Evolutionary conservation across 768 basidiomycete genomes (phyloP), one percentile per base, ranked within the genome.

Genomic region (Collybia nuda): DNA sequence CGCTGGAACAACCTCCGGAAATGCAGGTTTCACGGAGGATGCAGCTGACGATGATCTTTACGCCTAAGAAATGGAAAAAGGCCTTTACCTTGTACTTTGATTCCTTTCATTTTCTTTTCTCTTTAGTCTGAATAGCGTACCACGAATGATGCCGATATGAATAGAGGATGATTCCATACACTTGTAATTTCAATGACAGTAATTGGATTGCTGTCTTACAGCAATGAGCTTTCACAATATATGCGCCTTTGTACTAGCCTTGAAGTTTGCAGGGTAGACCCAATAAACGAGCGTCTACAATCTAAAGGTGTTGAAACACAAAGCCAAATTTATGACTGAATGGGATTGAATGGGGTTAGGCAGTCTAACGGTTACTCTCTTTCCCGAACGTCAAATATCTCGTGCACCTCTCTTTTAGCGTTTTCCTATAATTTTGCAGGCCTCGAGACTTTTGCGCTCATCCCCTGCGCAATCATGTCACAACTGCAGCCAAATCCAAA

Each of bases 21-120:
- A 93, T 53, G 72, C 86, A 29, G 88, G 84, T 19, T 93, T 93
- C 74, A 78, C 84, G 29, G 92, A 95, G 53, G 93, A 97, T 56
- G 74, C 84, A 7, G 85, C 82, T 50, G 94, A 96, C 61, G 94
- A 97, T 56, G 94, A 96, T 65, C 66, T 97, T 67, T 97, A 97
- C 63, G 92, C 93, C 53, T 96, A 67, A 72, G 47, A 64, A 65
- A 50, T 26, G 36, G 19, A 41, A 35, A 32, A 32, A 6, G 32
- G 7, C 32, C 32, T 11, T 32, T 26, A 7, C 24, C 7, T 11
- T 32, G 32, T 32, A 32, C 32, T 32, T 32, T 32, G 7, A n/a
- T 32, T 11, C 32, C 32, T 11, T 7, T 26, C 24, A 26, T 32
- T 5, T 28, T 32, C 32, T 32, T 32, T 32, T 32, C 9, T 32